phyloP scores from a whole-genome alignment of 148 eudicot genomes.

The Tetragonia tetragonoides region DNA sequence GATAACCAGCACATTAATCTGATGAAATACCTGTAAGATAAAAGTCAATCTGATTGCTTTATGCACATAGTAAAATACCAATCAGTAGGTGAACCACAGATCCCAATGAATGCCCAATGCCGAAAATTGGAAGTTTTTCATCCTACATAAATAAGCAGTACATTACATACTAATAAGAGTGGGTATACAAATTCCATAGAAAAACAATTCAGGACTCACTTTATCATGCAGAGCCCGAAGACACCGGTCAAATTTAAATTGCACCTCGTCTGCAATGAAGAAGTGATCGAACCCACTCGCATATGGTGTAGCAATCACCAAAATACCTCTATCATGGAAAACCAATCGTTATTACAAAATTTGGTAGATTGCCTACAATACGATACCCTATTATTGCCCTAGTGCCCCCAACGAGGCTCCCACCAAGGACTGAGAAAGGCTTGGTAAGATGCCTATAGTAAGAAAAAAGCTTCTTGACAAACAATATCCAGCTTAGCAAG shows the following conservation, averaged over 20 bases:
- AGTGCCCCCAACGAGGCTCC: neutral
- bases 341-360: constrained; percentile 20
- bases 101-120: constrained; percentile 93
- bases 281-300: constrained; percentile 98
- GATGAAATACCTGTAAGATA: constrained; percentile 12
- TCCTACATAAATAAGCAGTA: constrained; percentile 38
- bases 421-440: neutral
- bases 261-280: constrained; percentile 94
- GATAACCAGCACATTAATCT: constrained; percentile 30
- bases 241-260: constrained; percentile 87
- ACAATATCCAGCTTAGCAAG: neutral
- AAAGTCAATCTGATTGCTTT: neutral
- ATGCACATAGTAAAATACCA: constrained; percentile 37
- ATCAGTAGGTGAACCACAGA: constrained; percentile 91
- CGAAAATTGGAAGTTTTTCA: constrained; percentile 80
- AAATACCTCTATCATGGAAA: constrained; percentile 58
- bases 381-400: neutral
- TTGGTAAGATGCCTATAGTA: constrained; percentile 8
- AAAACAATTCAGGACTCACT: constrained; percentile 42
- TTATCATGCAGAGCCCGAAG: constrained; percentile 63
- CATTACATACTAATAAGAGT: constrained; percentile 8
- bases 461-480: neutral
- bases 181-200: neutral
- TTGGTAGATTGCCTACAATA: neutral
- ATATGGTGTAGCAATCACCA: constrained; percentile 98